These are phyloP conservation scores for Coniochaeta sp. DNA, from an alignment of 2,329 filamentous ascomycete species.

Conservation along the genomic window DNA sequence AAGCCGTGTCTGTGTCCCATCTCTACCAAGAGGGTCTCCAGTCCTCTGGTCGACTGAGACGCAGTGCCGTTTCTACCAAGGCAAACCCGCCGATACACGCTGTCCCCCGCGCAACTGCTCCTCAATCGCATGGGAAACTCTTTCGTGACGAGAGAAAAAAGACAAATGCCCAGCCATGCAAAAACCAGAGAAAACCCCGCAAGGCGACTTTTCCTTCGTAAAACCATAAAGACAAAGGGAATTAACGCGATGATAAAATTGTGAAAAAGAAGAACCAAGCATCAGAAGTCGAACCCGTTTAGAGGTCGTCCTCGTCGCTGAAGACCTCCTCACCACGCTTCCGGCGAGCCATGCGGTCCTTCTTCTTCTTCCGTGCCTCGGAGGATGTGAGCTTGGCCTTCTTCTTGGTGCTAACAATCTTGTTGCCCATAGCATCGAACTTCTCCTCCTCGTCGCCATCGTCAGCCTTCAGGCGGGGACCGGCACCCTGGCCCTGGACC, in stretches of 20 bases:
- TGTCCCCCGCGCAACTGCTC: too few relatives aligned
- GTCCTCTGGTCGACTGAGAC: neutral
- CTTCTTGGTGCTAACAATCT: slow-evolving; percentile 83
- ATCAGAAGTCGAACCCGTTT: slow-evolving; percentile 9
- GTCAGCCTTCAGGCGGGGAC: slow-evolving; percentile 73
- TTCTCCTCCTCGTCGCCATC: slow-evolving; percentile 74
- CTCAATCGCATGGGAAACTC: neutral
- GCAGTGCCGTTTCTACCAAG: neutral
- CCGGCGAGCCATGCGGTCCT: slow-evolving; percentile 83
- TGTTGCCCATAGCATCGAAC: slow-evolving; percentile 95
- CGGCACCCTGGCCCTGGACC: slow-evolving; percentile 87
- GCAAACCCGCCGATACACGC: neutral
- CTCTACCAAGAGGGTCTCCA: slow-evolving; percentile 4
- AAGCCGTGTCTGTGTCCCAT: neutral
- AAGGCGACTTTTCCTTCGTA: slow-evolving; percentile 1
- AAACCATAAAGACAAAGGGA: slow-evolving; percentile 6
- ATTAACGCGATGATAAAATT: slow-evolving; percentile 3
- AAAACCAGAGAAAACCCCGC: slow-evolving; percentile 1
- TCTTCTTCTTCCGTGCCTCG: slow-evolving; percentile 92
- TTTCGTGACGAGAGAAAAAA: slow-evolving; percentile 2
- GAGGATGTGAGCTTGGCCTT: slow-evolving; percentile 79
- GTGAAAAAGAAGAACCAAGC: neutral
- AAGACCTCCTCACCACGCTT: slow-evolving; percentile 92
- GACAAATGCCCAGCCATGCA: slow-evolving; percentile 5
- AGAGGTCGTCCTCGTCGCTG: slow-evolving; percentile 60